Evolutionary conservation across 495 filamentous ascomycete genomes (phyloP).

Genomic region (Penicillium tannophilum): DNA sequence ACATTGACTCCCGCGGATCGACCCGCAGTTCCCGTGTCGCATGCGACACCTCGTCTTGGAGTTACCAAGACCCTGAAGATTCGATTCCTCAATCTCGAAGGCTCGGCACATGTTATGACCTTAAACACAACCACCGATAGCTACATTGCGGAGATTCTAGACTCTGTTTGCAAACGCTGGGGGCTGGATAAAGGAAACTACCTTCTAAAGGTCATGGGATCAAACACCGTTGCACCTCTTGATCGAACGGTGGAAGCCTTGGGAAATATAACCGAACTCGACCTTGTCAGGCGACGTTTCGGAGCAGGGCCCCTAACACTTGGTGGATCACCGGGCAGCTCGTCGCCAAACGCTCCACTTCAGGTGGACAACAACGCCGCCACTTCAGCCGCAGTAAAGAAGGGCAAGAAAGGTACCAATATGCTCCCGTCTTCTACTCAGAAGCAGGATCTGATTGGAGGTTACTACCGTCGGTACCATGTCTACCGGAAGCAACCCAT

Average conservation of each 20-base stretch:
- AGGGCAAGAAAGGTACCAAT: conserved; percentile 65
- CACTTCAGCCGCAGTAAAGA: conserved; percentile 52
- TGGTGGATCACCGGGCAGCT: conserved; percentile 77
- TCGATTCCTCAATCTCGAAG: conserved; percentile 74
- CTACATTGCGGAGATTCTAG: conserved; percentile 90
- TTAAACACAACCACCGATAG: conserved; percentile 90
- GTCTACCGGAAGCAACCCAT: conserved; percentile 94
- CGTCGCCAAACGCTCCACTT: conserved; percentile 75
- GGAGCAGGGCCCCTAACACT: conserved; percentile 76
- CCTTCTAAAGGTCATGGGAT: conserved; percentile 82
- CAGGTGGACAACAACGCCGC: conserved; percentile 47
- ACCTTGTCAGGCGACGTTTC: conserved; percentile 85
- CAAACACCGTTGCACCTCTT: conserved; percentile 78
- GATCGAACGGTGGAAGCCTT: conserved; percentile 91
- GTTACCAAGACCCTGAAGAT: conserved; percentile 85
- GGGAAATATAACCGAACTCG: conserved; percentile 79
- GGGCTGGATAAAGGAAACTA: conserved; percentile 88
- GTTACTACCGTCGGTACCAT: conserved; percentile 80
- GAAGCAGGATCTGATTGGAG: conserved; percentile 71
- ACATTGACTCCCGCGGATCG: conserved; percentile 63
- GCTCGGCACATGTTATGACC: conserved; percentile 61
- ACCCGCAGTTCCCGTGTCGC: conserved; percentile 55
- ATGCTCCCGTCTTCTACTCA: conserved; percentile 78
- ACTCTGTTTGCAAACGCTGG: conserved; percentile 86
- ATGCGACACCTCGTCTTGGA: conserved; percentile 68